A percentile compares a stretch with the other conserved stretches of the same genome.
Conservation (phyloP, 1,139 yeast species). For the Magnusiomyces ingens region DNA sequence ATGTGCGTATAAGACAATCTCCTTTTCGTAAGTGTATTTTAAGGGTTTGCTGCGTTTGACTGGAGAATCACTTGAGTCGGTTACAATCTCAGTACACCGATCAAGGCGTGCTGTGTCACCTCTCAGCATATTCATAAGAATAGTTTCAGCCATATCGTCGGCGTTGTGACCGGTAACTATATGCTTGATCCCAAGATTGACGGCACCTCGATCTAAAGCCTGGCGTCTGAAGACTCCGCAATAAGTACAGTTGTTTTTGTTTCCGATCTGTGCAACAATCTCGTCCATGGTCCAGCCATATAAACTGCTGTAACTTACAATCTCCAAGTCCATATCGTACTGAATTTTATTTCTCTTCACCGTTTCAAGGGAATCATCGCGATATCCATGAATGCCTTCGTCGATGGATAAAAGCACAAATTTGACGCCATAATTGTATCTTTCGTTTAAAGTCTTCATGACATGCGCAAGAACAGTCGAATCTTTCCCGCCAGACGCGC, state of each 20-base stretch:
- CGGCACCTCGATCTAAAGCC: slow-evolving; percentile 93
- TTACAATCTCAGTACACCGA: slow-evolving; percentile 81
- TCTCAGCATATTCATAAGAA: slow-evolving; percentile 83
- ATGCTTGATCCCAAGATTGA: slow-evolving; percentile 77
- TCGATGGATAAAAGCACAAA: slow-evolving; percentile 82
- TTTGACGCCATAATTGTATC: slow-evolving; percentile 78
- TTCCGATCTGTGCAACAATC: slow-evolving; percentile 91
- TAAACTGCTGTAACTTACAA: slow-evolving; percentile 80
- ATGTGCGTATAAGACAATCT: slow-evolving; percentile 94
- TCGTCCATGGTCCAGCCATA: slow-evolving; percentile 98
- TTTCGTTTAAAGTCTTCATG: slow-evolving; percentile 77
- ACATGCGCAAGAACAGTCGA: slow-evolving; percentile 91
- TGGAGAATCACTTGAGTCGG: slow-evolving; percentile 53
- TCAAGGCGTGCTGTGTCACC: slow-evolving; percentile 96
- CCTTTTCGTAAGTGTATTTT: slow-evolving; percentile 94
- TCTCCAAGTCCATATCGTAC: slow-evolving; percentile 81
- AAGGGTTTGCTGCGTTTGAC: slow-evolving; percentile 87
- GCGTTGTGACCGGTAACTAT: slow-evolving; percentile 99
- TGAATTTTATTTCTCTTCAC: slow-evolving; percentile 89
- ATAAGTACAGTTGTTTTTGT: slow-evolving; percentile 90
- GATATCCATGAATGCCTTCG: slow-evolving; percentile 94
- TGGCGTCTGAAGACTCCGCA: slow-evolving; percentile 97
- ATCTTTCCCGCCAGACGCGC: slow-evolving; percentile 98
- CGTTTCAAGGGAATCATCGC: slow-evolving; percentile 95
- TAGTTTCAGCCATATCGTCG: slow-evolving; percentile 98